Evolutionary conservation across 2,329 filamentous ascomycete genomes (phyloP), one percentile per base, ranked within the genome.

Genomic region (Aureobasidium mangrovei): DNA sequence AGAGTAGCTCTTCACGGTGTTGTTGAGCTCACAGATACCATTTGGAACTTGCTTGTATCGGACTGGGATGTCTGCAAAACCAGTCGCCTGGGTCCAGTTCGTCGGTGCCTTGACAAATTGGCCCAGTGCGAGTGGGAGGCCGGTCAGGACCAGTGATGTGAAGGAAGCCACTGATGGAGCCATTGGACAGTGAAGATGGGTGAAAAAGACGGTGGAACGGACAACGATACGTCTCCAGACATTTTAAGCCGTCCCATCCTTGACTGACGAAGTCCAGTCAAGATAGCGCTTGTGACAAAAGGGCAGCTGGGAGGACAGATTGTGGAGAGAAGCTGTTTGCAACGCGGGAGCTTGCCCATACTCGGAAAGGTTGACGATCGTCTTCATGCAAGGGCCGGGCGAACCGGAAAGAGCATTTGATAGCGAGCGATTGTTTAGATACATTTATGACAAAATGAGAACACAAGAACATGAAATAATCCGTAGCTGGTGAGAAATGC

Each of bases 41-140:
- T 73, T 60, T 0, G 74, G 72, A 12, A 76, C 77, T 63, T 81
- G 69, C 64, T 82, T 82, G 65, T 80, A 82, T 18, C 78, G 76
- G 54, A 82, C 78, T 27, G 73, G 74, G 57, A 78, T 68, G 54
- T 74, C 74, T 54, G 72, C 68, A 51, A 71, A 71, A 8, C 74
- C 75, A 53, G 68, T 67, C 33, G 69, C 71, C 7, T 64, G 64
- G 7, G 66, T 75, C 36, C 76, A 65, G 58, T 76, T 67, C 1
- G 69, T 70, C 0, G 74, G 74, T 12, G 72, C 63, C 24, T 71
- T 62, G 3, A 77, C 70, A 53, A 77, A 77, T 60, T 77, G 74
- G 4, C 63, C 59, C n/a, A 55, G n/a, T 18, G 36, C 41, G n/a
- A 51, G 24, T 26, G 54, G 54, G 18, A 55, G 38, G 27, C 39